phyloP scores from a whole-genome alignment of 768 basidiomycete genomes.

The Phylloporus sp. region DNA sequence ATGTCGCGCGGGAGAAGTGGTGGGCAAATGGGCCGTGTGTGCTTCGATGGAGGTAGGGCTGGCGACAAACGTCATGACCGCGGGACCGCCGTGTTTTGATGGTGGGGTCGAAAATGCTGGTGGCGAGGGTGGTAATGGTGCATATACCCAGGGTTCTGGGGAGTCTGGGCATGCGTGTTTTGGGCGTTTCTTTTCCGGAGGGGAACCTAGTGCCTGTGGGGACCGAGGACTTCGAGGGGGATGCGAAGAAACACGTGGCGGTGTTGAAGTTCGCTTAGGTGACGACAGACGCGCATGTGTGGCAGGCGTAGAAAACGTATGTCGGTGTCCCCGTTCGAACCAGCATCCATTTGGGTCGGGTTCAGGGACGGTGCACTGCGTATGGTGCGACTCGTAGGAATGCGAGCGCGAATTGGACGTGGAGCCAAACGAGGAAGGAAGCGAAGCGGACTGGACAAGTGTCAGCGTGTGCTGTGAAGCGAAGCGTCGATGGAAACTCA shows the following conservation, averaged over 20 bases:
- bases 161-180: conserved; percentile 17
- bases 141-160: conserved; percentile 27
- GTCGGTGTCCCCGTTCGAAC: conserved; percentile 9
- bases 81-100: conserved; percentile 18
- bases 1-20: conserved; percentile 11
- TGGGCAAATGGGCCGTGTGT: conserved; percentile 6
- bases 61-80: conserved; percentile 22
- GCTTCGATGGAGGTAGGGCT: conserved; percentile 14
- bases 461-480: conserved; percentile 18
- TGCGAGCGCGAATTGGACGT: conserved; percentile 20
- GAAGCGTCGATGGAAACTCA: conserved; percentile 17
- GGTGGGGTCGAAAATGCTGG: conserved; percentile 29
- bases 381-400: conserved; percentile 28
- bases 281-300: conserved; percentile 2
- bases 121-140: conserved; percentile 30
- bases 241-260: conserved; percentile 6
- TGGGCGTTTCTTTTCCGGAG: conserved; percentile 13
- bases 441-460: conserved; percentile 24
- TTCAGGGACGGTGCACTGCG: conserved; percentile 21
- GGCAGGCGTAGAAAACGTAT: conserved; percentile 14
- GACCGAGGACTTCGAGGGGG: conserved; percentile 19
- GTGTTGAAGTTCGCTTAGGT: conserved; percentile 3
- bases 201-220: conserved; percentile 12
- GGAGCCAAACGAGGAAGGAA: conserved; percentile 29
- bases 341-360: conserved; percentile 9